Evolutionary conservation across 164 flowering plant species (phyloP).

Genomic region (Brasenia schreberi): DNA sequence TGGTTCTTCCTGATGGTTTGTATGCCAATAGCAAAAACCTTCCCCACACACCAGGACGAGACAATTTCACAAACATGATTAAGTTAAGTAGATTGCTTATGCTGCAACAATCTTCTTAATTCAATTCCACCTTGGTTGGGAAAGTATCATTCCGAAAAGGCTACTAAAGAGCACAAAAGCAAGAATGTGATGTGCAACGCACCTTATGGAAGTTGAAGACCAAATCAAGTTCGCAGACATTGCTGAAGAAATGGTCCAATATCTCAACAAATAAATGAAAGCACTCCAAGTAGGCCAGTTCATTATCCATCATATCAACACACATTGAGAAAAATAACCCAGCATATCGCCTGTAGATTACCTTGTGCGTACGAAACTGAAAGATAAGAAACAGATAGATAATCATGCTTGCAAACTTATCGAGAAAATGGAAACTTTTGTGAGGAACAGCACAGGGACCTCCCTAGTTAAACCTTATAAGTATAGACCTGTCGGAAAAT

Average conservation of each 20-base stretch:
- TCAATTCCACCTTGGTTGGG: no score
- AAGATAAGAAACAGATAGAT: slow-evolving; percentile 2
- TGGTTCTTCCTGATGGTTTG: no score
- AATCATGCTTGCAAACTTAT: background rate
- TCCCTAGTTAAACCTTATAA: no score
- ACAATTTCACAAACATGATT: no score
- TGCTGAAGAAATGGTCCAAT: slow-evolving; percentile 98
- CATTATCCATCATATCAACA: slow-evolving; percentile 97
- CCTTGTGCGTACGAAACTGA: slow-evolving; percentile 97
- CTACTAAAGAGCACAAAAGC: background rate
- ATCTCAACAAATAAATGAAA: slow-evolving; percentile 98
- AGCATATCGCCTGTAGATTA: slow-evolving; percentile 96
- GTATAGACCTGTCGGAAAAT: no score
- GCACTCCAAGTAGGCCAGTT: slow-evolving; percentile 90
- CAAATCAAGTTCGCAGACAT: slow-evolving; percentile 98
- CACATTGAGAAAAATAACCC: slow-evolving; percentile 93
- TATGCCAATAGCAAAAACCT: no score
- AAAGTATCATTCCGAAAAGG: no score
- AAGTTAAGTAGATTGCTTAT: no score
- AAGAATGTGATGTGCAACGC: slow-evolving; percentile 5
- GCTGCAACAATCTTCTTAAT: no score
- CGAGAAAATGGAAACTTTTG: background rate
- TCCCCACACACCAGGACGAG: no score
- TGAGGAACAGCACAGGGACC: no score
- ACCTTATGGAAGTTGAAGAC: slow-evolving; percentile 99